phyloP scores from a whole-genome alignment of 176 grass and related monocot species.

The Triticum aestivum region IWGSC_CS_RefSeq_v2.1 NC_057799.1:10020784-10021283 shows the following conservation, averaged over 20 bases:
- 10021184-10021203: no score
- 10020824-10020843: neutral
- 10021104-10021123: neutral
- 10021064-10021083: neutral
- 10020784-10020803: neutral
- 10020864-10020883: neutral
- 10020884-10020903: neutral
- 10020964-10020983: neutral
- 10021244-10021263: no score
- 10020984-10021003: neutral
- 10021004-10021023: neutral
- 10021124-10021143: neutral
- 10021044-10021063: neutral
- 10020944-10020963: neutral
- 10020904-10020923: neutral
- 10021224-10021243: no score
- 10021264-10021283: slow-evolving; percentile 14
- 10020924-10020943: neutral
- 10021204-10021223: no score
- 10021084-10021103: neutral
- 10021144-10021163: slow-evolving; percentile 33
- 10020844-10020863: slow-evolving; percentile 12
- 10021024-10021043: neutral
- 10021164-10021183: no score
- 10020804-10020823: neutral